phyloP scores from a whole-genome alignment of 2,329 filamentous ascomycete species.

The Elsinoe batatas region DNA sequence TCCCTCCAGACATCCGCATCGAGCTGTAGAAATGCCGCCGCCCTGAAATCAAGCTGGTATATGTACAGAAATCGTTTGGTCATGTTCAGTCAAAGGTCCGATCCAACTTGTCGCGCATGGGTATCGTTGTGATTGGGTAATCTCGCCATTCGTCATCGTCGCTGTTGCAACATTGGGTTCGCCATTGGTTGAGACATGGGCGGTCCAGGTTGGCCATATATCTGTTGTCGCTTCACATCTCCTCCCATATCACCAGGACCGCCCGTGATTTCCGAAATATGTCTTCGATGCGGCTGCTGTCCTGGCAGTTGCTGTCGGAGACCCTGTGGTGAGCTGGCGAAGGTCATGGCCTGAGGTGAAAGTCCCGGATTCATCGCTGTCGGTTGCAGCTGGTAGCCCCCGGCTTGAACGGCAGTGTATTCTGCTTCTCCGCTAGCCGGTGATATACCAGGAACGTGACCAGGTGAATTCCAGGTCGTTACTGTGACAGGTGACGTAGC shows the following conservation, averaged over 20 bases:
- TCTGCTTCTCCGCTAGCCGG: constrained; percentile 42
- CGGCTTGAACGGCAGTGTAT: constrained; percentile 35
- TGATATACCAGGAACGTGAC: constrained; percentile 48
- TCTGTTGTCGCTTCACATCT: constrained; percentile 49
- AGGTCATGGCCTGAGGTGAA: constrained; percentile 27
- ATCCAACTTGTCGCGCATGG: background rate
- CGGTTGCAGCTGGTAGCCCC: constrained; percentile 28
- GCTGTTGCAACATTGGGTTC: constrained; percentile 41
- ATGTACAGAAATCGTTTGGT: constrained; percentile 1
- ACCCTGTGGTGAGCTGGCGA: constrained; percentile 31
- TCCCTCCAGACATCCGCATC: background rate
- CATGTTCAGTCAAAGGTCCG: background rate
- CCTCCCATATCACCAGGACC: constrained; percentile 41
- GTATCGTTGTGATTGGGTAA: background rate
- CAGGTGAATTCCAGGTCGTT: constrained; percentile 56
- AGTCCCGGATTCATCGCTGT: constrained; percentile 13
- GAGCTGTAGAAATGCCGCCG: background rate
- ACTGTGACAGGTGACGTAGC: constrained; percentile 50
- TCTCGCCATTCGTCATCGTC: constrained; percentile 26
- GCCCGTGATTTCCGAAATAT: constrained; percentile 52
- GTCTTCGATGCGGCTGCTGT: constrained; percentile 41
- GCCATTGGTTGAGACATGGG: constrained; percentile 31
- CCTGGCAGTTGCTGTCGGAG: constrained; percentile 25
- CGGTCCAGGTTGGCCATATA: constrained; percentile 36
- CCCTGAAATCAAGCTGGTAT: background rate